Percentiles rank a stretch among this genome's conserved stretches.
Conservation (phyloP, 2,329 filamentous ascomycete species). For the Aspergillus vadensis region DNA sequence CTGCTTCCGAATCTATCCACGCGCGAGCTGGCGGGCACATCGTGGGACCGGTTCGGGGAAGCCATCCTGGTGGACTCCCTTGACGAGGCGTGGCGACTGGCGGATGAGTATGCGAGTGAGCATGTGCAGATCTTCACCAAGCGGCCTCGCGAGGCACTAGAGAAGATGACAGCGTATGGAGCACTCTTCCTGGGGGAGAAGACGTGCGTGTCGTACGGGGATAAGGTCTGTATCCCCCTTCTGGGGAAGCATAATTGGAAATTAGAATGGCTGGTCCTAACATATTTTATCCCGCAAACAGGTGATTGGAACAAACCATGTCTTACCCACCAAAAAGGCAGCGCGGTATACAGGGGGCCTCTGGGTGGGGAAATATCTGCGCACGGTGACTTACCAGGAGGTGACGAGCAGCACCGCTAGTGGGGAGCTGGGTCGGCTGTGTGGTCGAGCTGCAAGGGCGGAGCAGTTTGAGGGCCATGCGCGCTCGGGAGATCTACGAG, state of each 20-base stretch:
- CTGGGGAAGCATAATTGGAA: not conserved
- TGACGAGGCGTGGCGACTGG: conserved; percentile 48
- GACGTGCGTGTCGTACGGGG: conserved; percentile 57
- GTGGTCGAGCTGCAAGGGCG: conserved; percentile 52
- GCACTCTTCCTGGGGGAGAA: conserved; percentile 55
- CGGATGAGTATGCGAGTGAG: conserved; percentile 53
- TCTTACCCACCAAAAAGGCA: conserved; percentile 53
- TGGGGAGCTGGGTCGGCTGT: conserved; percentile 52
- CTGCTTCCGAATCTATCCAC: conserved; percentile 49
- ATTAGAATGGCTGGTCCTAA: not conserved
- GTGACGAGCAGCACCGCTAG: conserved; percentile 48
- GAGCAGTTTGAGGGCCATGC: conserved; percentile 59
- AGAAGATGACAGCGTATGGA: conserved; percentile 56
- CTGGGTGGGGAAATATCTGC: conserved; percentile 58
- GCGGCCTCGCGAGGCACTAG: conserved; percentile 51
- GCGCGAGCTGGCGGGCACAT: conserved; percentile 45
- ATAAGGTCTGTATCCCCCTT: conserved; percentile 48
- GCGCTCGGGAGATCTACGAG: conserved; percentile 53
- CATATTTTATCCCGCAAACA: conserved; percentile 18
- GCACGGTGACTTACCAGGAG: conserved; percentile 58
- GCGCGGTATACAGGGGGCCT: conserved; percentile 55
- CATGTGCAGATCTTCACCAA: conserved; percentile 56
- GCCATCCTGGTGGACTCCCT: conserved; percentile 47
- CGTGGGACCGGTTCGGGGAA: conserved; percentile 53
- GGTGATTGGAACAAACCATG: conserved; percentile 59